phyloP scores from a whole-genome alignment of 73 alveolate species.

The Paramecium biaurelia region DNA sequence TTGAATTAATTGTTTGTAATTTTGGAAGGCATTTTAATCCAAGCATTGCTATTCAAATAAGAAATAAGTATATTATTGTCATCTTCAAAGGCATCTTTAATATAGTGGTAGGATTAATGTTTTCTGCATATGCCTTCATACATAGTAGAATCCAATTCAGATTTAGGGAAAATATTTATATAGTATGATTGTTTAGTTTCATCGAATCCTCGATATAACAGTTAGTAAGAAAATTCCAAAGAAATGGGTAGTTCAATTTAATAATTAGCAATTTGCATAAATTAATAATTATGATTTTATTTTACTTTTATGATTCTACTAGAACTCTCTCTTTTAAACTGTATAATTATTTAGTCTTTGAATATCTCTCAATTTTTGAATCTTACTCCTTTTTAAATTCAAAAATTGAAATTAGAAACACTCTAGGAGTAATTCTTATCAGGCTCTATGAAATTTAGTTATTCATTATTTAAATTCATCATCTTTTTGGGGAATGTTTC shows the following conservation, averaged over 20 bases:
- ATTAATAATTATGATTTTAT: background rate
- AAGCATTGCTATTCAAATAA: background rate
- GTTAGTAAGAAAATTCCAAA: background rate
- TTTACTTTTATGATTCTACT: background rate
- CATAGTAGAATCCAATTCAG: background rate
- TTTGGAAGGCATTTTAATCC: background rate
- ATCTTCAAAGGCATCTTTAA: background rate
- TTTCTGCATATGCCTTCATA: background rate
- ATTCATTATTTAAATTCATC: background rate
- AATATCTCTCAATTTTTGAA: background rate
- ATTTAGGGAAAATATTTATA: background rate
- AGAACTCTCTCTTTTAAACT: too few species aligned
- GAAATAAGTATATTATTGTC: background rate
- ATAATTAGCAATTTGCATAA: background rate
- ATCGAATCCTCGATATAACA: background rate
- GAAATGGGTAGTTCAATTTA: slow-evolving; percentile 35
- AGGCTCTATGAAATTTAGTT: background rate
- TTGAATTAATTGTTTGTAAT: background rate
- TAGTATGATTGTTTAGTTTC: background rate
- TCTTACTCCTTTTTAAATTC: background rate
- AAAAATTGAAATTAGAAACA: background rate
- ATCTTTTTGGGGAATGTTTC: too few species aligned
- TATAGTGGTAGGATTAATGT: background rate
- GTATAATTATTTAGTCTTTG: slow-evolving; percentile 8
- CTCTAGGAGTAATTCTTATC: background rate